Conservation (phyloP, 108 stramenopile species). For the Aurantiochytrium sp. region DNA sequence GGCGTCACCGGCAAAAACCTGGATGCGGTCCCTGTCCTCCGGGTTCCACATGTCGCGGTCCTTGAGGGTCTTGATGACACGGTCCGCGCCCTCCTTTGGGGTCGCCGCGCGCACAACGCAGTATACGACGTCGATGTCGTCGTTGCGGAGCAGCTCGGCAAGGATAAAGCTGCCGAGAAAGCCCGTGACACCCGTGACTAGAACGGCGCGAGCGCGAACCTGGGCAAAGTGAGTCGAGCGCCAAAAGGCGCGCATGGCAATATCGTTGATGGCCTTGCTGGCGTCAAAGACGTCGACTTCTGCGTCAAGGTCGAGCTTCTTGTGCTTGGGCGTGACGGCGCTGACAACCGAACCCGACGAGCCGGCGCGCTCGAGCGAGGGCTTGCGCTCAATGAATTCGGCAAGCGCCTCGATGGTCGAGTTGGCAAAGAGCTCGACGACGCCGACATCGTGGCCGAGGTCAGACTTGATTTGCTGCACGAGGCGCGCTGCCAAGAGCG, state of each 20-base stretch:
- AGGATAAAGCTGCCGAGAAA: constrained; percentile 64
- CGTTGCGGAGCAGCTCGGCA: constrained; percentile 44
- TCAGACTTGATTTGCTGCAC: constrained; percentile 28
- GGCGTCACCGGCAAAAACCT: constrained; percentile 50
- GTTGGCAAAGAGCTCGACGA: constrained; percentile 29
- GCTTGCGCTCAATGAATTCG: constrained; percentile 16
- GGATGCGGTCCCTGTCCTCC: not conserved
- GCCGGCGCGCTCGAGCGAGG: not conserved
- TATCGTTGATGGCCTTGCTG: constrained; percentile 6
- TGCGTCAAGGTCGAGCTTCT: constrained; percentile 34
- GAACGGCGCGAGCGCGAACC: constrained; percentile 42
- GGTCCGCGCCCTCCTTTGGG: constrained; percentile 40
- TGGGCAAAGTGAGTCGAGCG: not conserved
- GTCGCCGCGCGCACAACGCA: constrained; percentile 54
- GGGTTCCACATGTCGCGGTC: not conserved
- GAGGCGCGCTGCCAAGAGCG: constrained; percentile 56
- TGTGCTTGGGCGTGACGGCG: constrained; percentile 27
- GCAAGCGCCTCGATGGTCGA: constrained; percentile 28
- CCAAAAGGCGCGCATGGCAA: constrained; percentile 18
- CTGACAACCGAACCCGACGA: not conserved
- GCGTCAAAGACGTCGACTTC: constrained; percentile 30
- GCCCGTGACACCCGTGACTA: constrained; percentile 66
- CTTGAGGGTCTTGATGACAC: constrained; percentile 35
- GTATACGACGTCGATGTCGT: constrained; percentile 45
- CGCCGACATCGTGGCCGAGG: constrained; percentile 14